These are phyloP conservation scores for Cinnamomum micranthum DNA, from an alignment of 164 flowering plant genomes.

Conservation along the genomic window DNA sequence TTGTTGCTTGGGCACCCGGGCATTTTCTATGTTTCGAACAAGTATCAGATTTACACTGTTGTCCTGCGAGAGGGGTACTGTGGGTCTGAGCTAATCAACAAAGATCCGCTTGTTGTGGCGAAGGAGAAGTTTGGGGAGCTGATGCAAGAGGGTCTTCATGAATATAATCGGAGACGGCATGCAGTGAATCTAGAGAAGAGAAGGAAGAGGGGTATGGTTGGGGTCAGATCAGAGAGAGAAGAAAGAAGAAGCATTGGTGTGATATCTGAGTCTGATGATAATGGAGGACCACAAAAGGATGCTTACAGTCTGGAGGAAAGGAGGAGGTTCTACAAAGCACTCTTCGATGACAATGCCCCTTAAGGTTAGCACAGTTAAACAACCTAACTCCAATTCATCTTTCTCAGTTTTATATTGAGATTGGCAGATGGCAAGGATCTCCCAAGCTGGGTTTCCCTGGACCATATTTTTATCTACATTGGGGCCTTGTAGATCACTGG, in stretches of 20 bases:
- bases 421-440: not conserved
- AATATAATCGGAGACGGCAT: slow-evolving; percentile 57
- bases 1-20: slow-evolving; percentile 82
- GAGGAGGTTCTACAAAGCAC: slow-evolving; percentile 49
- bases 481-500: not conserved
- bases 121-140: slow-evolving; percentile 92
- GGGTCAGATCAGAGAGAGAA: slow-evolving; percentile 24
- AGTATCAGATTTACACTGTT: slow-evolving; percentile 77
- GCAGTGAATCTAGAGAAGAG: slow-evolving; percentile 63
- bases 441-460: not conserved
- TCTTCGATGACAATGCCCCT: slow-evolving; percentile 20
- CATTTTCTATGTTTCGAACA: slow-evolving; percentile 86
- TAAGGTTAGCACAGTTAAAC: slow-evolving; percentile 6
- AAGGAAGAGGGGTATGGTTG: slow-evolving; percentile 42
- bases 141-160: slow-evolving; percentile 91
- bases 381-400: not conserved
- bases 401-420: not conserved
- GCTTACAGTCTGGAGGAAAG: slow-evolving; percentile 80
- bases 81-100: slow-evolving; percentile 65
- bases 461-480: not conserved
- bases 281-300: slow-evolving; percentile 34
- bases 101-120: slow-evolving; percentile 84
- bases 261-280: slow-evolving; percentile 39
- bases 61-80: slow-evolving; percentile 78
- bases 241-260: slow-evolving; percentile 20